Evolutionary conservation across 2,329 filamentous ascomycete species (phyloP).

Genomic region (Nigrograna mackinnonii): DNA sequence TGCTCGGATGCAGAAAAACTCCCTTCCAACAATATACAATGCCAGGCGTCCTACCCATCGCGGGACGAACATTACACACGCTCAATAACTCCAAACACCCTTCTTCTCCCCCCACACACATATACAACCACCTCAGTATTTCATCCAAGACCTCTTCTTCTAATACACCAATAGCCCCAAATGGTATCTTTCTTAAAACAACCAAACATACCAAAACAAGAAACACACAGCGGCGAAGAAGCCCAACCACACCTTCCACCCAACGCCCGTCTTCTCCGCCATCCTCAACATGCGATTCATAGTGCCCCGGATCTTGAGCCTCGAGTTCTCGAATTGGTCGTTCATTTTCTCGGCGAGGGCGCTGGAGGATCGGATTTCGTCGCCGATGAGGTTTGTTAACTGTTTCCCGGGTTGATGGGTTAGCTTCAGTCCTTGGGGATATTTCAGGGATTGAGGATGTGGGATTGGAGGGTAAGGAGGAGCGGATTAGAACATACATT

Average conservation of each 20-base stretch:
- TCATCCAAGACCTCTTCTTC: no score
- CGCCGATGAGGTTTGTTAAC: slow-evolving; percentile 91
- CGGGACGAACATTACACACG: no score
- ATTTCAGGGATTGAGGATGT: no score
- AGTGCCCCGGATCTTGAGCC: slow-evolving; percentile 79
- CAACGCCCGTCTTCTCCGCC: slow-evolving; percentile 91
- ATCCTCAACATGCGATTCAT: slow-evolving; percentile 98
- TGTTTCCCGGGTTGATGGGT: slow-evolving; percentile 37
- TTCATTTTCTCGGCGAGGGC: slow-evolving; percentile 95
- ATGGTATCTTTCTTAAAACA: slow-evolving; percentile 63
- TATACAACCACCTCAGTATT: no score
- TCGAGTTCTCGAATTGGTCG: slow-evolving; percentile 85
- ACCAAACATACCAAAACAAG: slow-evolving; percentile 91
- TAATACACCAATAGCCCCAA: no score
- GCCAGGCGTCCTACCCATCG: no score
- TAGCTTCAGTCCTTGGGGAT: no score
- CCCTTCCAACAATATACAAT: no score
- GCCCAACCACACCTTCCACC: slow-evolving; percentile 90
- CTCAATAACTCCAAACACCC: not conserved
- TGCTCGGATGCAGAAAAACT: no score
- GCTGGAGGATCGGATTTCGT: slow-evolving; percentile 90
- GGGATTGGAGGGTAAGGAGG: not conserved
- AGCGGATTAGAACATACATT: slow-evolving; percentile 64
- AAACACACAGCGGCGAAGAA: slow-evolving; percentile 85
- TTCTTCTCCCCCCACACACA: no score